phyloP scores from a whole-genome alignment of 441 rosid species.

The Populus hybrid region DNA sequence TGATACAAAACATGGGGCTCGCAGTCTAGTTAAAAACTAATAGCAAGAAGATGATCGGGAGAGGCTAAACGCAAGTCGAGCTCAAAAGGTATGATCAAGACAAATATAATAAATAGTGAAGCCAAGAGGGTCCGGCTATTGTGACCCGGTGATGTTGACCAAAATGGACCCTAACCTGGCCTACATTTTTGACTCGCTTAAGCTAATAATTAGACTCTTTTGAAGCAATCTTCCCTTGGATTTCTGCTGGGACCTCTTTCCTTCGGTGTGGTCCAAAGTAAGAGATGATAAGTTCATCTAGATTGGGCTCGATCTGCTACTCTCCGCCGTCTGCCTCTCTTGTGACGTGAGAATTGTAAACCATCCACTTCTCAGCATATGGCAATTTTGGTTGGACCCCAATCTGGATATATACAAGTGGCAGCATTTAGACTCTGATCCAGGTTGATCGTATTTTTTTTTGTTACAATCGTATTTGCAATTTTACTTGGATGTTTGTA shows the following conservation, averaged over 20 bases:
- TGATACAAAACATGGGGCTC: too few relatives aligned
- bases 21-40: too few relatives aligned
- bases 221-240: not conserved
- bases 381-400: conserved; percentile 3
- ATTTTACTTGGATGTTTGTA: too few relatives aligned
- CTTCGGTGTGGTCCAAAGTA: conserved; percentile 13
- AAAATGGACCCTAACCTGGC: not conserved
- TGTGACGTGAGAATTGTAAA: not conserved
- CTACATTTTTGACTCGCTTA: not conserved
- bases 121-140: not conserved
- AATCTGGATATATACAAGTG: not conserved
- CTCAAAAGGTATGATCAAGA: not conserved
- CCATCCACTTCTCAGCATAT: not conserved
- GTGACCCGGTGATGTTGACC: not conserved
- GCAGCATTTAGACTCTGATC: not conserved
- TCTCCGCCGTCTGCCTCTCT: not conserved
- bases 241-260: conserved; percentile 3
- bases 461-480: too few relatives aligned
- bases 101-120: not conserved
- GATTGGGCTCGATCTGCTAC: conserved; percentile 14
- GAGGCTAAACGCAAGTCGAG: not conserved
- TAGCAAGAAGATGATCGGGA: not conserved
- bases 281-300: not conserved
- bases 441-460: not conserved
- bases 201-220: conserved; percentile 13